Conservation (phyloP, 805 yeast species). For the Candida chauliodis region DNA sequence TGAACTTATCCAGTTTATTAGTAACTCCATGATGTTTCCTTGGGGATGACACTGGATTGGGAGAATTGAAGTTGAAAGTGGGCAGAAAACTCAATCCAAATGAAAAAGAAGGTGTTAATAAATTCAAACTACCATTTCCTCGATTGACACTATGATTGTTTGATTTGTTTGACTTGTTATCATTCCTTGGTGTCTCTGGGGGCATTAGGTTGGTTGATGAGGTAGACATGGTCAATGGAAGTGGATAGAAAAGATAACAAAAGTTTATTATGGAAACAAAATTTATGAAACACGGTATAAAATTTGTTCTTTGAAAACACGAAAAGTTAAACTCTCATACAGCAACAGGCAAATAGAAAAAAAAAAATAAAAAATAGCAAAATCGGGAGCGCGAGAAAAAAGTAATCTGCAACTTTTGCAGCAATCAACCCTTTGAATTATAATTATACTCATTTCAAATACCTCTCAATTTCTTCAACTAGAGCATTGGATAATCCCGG, state of each 20-base stretch:
- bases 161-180: not conserved
- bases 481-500: slow-evolving; percentile 69
- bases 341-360: not conserved
- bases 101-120: slow-evolving; percentile 31
- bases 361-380: no score
- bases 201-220: slow-evolving; percentile 4
- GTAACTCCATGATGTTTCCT: slow-evolving; percentile 28
- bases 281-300: slow-evolving; percentile 3
- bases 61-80: slow-evolving; percentile 38
- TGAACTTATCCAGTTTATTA: slow-evolving; percentile 15
- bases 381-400: no score
- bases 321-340: not conserved
- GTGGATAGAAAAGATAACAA: not conserved
- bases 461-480: slow-evolving; percentile 51
- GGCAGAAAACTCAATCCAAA: slow-evolving; percentile 43
- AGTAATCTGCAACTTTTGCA: not conserved
- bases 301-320: not conserved
- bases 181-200: slow-evolving; percentile 12
- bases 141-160: slow-evolving; percentile 1
- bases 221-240: slow-evolving; percentile 1
- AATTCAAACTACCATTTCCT: not conserved
- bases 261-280: not conserved
- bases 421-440: slow-evolving; percentile 3
- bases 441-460: slow-evolving; percentile 1
- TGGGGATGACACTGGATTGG: slow-evolving; percentile 29